Conservation (phyloP, 2,329 filamentous ascomycete genomes). For the Beauveria pseudobassiana region DNA sequence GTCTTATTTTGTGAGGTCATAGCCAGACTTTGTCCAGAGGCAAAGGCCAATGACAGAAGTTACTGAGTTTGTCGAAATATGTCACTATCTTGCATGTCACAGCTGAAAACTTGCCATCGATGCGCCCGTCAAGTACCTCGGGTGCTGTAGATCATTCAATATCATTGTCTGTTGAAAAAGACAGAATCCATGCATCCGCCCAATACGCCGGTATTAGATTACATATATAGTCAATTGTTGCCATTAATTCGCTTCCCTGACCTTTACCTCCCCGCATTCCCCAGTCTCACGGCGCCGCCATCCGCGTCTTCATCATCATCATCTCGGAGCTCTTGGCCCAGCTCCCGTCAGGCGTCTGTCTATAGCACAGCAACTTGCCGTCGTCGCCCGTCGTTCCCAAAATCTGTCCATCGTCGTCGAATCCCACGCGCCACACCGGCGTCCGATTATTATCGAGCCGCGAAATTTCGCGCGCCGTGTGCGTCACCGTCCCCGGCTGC, state of each 20-base stretch:
- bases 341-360: constrained; percentile 48
- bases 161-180: neutral
- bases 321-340: constrained; percentile 57
- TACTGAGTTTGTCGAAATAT: no score
- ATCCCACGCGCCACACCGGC: constrained; percentile 69
- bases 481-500: constrained; percentile 27
- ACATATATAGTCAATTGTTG: neutral
- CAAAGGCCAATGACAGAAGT: no score
- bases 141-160: no score
- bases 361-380: constrained; percentile 56
- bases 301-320: constrained; percentile 48
- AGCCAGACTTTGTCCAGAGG: no score
- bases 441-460: constrained; percentile 60
- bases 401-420: constrained; percentile 63
- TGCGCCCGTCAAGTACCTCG: no score
- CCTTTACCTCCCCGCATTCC: no score
- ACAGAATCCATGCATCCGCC: neutral
- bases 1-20: neutral
- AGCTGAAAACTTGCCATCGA: no score
- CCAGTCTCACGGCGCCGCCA: constrained; percentile 35
- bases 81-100: no score
- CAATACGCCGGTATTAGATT: neutral
- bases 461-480: constrained; percentile 45
- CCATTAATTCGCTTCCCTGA: neutral
- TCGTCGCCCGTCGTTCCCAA: constrained; percentile 72